Evolutionary conservation across 192 early-diverging fungal genomes (phyloP), one percentile per base, ranked within the genome.

Genomic region (Podila epigama): DNA sequence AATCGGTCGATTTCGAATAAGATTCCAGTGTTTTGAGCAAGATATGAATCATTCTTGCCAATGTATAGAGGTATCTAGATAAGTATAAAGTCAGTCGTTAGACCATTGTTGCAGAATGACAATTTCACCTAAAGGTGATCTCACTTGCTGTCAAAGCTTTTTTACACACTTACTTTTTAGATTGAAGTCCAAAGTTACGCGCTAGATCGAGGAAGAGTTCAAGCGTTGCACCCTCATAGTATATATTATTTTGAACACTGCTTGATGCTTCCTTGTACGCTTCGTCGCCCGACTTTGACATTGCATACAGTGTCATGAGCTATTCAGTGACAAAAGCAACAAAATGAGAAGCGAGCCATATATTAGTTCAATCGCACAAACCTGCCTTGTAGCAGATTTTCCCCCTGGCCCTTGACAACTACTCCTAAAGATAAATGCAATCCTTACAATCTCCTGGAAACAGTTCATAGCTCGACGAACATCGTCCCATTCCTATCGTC

Each of bases 201-300:
- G 84, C 69, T 10, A 92, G 60, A 5, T 86, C 79, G 11, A 84
- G 51, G 55, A 91, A 75, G 11, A 89, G 31, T n/a, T 93, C 91
- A 5, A 92, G 65, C 0, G 83, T 86, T 0, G 82, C 79, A 13
- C 86, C 81, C 42, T 92, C 90, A 65, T 93, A 89, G 34, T 89
- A 93, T 28, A 93, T 60, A 57, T 92, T 92, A 59, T 84, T 87
- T 70, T 92, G 92, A 29, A 92, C 81, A 61, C 84, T 82, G 29
- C 86, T 83, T 2, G 92, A 83, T 1, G 84, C 82, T 15, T 90
- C 89, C 2, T 67, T 67, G 48, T 83, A 86, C 7, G 87, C 83
- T 42, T 85, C 78, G 16, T 83, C 69, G 20, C 61, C 48, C 15
- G 83, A 84, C n/a, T 68, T 72, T 16, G 54, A 61, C 91, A 92